These are phyloP conservation scores for Epichloe baconii DNA, from an alignment of 2,329 filamentous ascomycete species.

Conservation along the genomic window DNA sequence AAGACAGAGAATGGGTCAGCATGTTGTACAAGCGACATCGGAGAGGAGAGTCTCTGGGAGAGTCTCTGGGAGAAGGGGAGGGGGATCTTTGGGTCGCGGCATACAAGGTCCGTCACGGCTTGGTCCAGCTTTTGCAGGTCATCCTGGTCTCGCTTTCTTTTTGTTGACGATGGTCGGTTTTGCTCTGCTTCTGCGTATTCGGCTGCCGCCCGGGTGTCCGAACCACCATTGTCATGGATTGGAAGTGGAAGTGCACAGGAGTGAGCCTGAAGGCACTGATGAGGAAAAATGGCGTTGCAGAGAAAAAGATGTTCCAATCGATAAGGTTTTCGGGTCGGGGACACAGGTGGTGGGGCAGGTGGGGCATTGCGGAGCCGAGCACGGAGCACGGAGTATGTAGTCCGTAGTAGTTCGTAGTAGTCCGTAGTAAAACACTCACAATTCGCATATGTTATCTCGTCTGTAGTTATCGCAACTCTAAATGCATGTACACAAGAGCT, in stretches of 20 bases:
- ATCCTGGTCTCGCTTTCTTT: constrained; percentile 25
- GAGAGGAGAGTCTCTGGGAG: background rate
- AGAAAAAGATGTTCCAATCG: background rate
- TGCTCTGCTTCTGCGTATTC: constrained; percentile 17
- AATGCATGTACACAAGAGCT: too few species aligned
- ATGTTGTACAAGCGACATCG: background rate
- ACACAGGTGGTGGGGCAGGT: background rate
- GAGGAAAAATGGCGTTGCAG: background rate
- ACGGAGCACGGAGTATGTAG: too few species aligned
- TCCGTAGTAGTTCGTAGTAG: too few species aligned
- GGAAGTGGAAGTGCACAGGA: too few species aligned
- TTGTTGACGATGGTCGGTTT: constrained; percentile 21
- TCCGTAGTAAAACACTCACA: too few species aligned
- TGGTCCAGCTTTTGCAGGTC: constrained; percentile 21
- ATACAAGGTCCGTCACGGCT: constrained; percentile 22
- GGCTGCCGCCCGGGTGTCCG: constrained; percentile 12
- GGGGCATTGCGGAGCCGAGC: background rate
- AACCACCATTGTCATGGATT: constrained; percentile 15
- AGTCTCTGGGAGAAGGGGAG: background rate
- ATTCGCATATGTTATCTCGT: too few species aligned
- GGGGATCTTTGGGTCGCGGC: background rate
- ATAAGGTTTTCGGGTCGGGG: background rate
- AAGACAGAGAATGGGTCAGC: background rate
- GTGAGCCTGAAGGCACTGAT: background rate
- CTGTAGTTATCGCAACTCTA: too few species aligned